These are phyloP conservation scores for Daldinia concentrica DNA, from an alignment of 495 filamentous ascomycete species.

Conservation along the genomic window DNA sequence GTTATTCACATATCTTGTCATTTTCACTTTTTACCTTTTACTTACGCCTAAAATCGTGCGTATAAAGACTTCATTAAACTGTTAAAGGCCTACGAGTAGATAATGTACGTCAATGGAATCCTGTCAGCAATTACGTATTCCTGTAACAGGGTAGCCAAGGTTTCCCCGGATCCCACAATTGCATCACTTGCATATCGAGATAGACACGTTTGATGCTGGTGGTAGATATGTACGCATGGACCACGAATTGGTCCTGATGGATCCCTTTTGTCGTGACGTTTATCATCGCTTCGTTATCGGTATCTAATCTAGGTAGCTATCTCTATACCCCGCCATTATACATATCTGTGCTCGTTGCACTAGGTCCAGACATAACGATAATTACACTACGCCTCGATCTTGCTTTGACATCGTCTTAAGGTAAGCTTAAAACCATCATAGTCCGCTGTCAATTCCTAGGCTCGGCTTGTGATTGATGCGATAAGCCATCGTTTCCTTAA, in stretches of 20 bases:
- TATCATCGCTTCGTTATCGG: background rate
- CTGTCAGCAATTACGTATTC: slow-evolving; percentile 13
- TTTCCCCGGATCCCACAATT: slow-evolving; percentile 40
- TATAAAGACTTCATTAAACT: background rate
- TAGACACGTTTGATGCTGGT: slow-evolving; percentile 20
- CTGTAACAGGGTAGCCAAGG: slow-evolving; percentile 14
- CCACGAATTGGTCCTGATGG: slow-evolving; percentile 8
- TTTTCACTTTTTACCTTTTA: background rate
- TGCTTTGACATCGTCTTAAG: background rate
- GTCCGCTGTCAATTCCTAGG: background rate
- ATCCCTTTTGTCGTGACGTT: slow-evolving; percentile 13
- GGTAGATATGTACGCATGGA: slow-evolving; percentile 5
- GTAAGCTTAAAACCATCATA: no score
- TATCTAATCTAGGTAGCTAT: background rate
- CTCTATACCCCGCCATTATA: background rate
- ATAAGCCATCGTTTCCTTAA: background rate
- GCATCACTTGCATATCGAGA: slow-evolving; percentile 40
- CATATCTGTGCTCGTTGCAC: background rate
- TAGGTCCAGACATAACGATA: background rate
- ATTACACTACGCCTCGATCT: background rate
- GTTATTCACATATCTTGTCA: background rate
- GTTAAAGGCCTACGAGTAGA: background rate
- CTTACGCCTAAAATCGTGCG: background rate
- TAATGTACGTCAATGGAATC: slow-evolving; percentile 4
- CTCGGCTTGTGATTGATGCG: background rate